Conservation (phyloP, 148 eudicot species). For the Camellia japonica region DNA sequence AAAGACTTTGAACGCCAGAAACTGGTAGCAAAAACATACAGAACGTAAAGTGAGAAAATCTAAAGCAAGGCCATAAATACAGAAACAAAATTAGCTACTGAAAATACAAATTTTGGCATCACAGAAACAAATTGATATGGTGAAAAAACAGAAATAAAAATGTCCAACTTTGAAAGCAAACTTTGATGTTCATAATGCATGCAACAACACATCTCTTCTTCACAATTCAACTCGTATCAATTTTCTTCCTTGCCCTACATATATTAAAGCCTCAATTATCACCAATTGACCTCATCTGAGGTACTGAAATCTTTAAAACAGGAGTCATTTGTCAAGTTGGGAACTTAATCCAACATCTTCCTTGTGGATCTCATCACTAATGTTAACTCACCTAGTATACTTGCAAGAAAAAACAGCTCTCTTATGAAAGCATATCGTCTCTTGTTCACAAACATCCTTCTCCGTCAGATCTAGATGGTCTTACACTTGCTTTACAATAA, state of each 20-base stretch:
- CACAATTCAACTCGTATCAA: not conserved
- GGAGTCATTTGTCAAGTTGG: not conserved
- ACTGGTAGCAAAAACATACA: constrained; percentile 21
- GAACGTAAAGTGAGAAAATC: constrained; percentile 1
- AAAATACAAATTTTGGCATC: not conserved
- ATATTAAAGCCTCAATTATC: not conserved
- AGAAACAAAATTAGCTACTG: not conserved
- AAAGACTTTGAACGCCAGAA: constrained; percentile 47
- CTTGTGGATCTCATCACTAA: too few relatives aligned
- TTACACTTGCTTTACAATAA: too few relatives aligned
- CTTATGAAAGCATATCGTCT: not conserved
- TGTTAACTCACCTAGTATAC: too few relatives aligned
- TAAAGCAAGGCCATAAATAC: not conserved
- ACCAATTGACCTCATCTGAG: not conserved
- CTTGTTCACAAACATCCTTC: not conserved
- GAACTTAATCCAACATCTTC: constrained; percentile 9
- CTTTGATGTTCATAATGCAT: not conserved
- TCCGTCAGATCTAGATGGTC: too few relatives aligned
- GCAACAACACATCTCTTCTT: not conserved
- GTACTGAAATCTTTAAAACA: not conserved
- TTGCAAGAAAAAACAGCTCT: not conserved
- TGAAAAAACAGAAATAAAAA: not conserved
- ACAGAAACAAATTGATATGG: not conserved
- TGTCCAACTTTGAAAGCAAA: not conserved
- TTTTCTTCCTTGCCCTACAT: not conserved